Conservation (phyloP, 2,329 filamentous ascomycete species). For the Hyphodiscus sp. region DNA sequence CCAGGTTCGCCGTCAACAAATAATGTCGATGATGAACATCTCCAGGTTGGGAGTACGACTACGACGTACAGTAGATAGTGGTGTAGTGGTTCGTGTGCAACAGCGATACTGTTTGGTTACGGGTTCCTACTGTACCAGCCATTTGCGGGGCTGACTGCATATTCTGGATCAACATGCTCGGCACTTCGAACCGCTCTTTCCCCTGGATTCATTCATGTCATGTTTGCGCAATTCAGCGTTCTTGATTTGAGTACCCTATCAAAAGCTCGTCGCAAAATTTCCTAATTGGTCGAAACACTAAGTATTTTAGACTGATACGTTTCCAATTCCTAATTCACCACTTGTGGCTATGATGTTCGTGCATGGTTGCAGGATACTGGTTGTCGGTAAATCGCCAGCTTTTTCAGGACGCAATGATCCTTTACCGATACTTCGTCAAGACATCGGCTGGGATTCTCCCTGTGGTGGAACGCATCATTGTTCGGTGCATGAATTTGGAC, state of each 20-base stretch:
- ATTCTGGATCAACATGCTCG: not conserved
- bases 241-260: not conserved
- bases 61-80: too few relatives aligned
- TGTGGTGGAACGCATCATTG: constrained; percentile 12
- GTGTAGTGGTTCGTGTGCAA: too few relatives aligned
- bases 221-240: not conserved
- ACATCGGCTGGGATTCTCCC: constrained; percentile 6
- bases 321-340: too few relatives aligned
- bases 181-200: not conserved
- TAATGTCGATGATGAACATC: not conserved
- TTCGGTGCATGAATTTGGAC: constrained; percentile 13
- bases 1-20: not conserved
- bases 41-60: not conserved
- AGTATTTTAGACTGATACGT: too few relatives aligned
- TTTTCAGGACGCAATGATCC: not conserved
- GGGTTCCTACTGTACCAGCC: too few relatives aligned
- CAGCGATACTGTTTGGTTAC: too few relatives aligned
- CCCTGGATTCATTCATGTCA: too few relatives aligned
- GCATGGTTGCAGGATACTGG: too few relatives aligned
- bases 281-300: too few relatives aligned
- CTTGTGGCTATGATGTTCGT: too few relatives aligned
- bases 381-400: not conserved
- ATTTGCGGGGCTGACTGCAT: not conserved
- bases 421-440: not conserved
- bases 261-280: too few relatives aligned